phyloP scores from a whole-genome alignment of 176 grass and related monocot genomes.

The barley (Hordeum vulgare) region DNA sequence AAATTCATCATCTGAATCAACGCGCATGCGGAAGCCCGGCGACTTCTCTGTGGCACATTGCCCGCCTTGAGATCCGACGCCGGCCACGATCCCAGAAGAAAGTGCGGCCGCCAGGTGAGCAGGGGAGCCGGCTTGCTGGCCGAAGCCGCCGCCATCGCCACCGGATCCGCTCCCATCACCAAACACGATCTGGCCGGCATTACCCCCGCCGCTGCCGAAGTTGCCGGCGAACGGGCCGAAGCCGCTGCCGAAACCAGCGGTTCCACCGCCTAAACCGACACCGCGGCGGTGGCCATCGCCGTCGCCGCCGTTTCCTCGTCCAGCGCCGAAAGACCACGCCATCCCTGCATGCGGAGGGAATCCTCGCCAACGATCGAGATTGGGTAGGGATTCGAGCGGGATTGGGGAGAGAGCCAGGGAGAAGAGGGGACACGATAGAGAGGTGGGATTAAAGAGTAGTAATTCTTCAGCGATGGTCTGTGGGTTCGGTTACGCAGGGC shows the following conservation, averaged over 20 bases:
- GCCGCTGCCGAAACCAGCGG: background rate
- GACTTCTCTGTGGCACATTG: background rate
- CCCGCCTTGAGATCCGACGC: background rate
- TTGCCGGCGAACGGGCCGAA: background rate
- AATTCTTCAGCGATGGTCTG: background rate
- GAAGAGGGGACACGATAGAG: too few relatives aligned
- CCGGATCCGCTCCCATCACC: background rate
- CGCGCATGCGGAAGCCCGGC: background rate
- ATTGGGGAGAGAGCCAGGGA: background rate
- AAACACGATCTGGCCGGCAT: background rate
- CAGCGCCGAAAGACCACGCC: background rate
- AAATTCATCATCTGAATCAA: slow-evolving; percentile 9
- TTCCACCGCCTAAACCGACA: background rate
- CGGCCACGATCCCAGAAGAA: background rate
- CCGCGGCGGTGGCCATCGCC: too few relatives aligned
- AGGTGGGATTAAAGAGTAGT: background rate
- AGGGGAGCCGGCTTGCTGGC: background rate
- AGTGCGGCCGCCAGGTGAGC: background rate
- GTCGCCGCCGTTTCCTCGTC: background rate
- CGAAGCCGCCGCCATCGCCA: background rate
- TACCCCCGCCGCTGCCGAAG: background rate
- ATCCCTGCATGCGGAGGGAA: background rate
- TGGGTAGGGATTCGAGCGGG: background rate
- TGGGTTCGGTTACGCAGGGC: background rate
- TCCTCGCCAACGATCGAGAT: background rate